Base-by-base conservation (phyloP, 148 eudicot species). In the Chenopodium berlandieri region DNA sequence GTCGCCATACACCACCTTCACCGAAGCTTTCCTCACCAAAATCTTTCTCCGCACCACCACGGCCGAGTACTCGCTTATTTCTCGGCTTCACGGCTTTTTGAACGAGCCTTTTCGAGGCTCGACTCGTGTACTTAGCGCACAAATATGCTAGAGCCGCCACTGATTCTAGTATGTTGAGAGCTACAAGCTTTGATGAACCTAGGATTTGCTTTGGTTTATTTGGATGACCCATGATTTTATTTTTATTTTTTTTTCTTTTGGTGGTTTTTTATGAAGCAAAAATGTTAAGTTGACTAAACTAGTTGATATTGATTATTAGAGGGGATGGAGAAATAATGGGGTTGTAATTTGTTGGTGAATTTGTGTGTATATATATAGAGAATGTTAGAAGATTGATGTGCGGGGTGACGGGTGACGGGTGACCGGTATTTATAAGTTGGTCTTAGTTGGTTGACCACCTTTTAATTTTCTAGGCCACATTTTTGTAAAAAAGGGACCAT, bases 1-100 rank as follows among this genome's bases (percentile, higher is more conserved):
- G 86, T 62, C 88, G 88, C 95, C 95, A 92, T 48, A 92, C 23
- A 48, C 89, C 90, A 4, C 79, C 90, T 31, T 87, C 89, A 11
- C 86, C 91, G 7, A 66, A 81, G 78, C 83, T 80, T 37, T 76
- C 84, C 23, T 62, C 82, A 0, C 76, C 88, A 17, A 22, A 78
- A 2, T 67, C 71, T 32, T 52, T 32, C 44, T 40, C 48, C 30
- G 23, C 71, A 23, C 0, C 69, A 31, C 52, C 27, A 27, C 3
- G 50, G 69, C 74, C 74, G 44, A 85, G 13, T 7, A 87, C 74
- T 50, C 79, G 75, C 68, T 79, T 89, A 11, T 83, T 80, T 10
- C 77, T 71, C 65, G 62, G 67, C 23, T 68, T 83, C 56, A 75
- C 75, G 22, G 63, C 80, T 22, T 27, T 64, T 25, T 76, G 83